A percentile compares a stretch with the other conserved stretches of the same genome.
These are phyloP conservation scores for Xylariaceae sp. DNA, from an alignment of 2,329 filamentous ascomycete genomes.

Conservation along the genomic window DNA sequence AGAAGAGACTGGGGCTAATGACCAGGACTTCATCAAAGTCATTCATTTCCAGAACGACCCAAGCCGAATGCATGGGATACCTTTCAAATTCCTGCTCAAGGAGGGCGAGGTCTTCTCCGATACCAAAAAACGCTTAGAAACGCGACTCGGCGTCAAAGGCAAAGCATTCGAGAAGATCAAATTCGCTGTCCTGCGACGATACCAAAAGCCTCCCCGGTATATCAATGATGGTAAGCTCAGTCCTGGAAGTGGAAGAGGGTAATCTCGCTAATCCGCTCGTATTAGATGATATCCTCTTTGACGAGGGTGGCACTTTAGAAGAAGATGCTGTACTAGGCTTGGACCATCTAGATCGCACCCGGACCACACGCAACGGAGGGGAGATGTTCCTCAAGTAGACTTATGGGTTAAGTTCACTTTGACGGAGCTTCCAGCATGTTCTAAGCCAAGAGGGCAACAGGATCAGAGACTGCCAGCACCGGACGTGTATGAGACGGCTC, in stretches of 20 bases:
- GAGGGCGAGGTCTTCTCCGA: slow-evolving; percentile 85
- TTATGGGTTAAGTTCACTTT: neutral
- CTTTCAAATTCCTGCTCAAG: slow-evolving; percentile 84
- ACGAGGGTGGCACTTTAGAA: slow-evolving; percentile 43
- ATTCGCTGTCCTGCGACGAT: slow-evolving; percentile 75
- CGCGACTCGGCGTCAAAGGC: slow-evolving; percentile 89
- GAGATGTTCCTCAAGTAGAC: slow-evolving; percentile 55
- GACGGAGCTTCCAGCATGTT: neutral
- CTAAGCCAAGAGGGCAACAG: neutral
- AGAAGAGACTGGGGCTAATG: slow-evolving; percentile 59
- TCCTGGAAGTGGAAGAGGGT: neutral
- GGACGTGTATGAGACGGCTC: neutral
- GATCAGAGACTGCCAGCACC: neutral
- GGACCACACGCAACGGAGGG: slow-evolving; percentile 55
- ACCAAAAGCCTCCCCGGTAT: slow-evolving; percentile 67
- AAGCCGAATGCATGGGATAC: slow-evolving; percentile 77
- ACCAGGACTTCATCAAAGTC: slow-evolving; percentile 64
- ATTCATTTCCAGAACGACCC: slow-evolving; percentile 94
- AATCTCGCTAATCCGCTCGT: slow-evolving; percentile 21
- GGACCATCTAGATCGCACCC: slow-evolving; percentile 61
- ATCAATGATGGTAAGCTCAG: slow-evolving; percentile 74
- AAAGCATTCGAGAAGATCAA: slow-evolving; percentile 99
- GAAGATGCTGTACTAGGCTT: slow-evolving; percentile 62
- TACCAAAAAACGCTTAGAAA: slow-evolving; percentile 90
- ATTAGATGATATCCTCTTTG: slow-evolving; percentile 55